Evolutionary conservation across 305 asterid species (phyloP), one percentile per base, ranked within the genome.

Genomic region (Plantago coronopus): DNA sequence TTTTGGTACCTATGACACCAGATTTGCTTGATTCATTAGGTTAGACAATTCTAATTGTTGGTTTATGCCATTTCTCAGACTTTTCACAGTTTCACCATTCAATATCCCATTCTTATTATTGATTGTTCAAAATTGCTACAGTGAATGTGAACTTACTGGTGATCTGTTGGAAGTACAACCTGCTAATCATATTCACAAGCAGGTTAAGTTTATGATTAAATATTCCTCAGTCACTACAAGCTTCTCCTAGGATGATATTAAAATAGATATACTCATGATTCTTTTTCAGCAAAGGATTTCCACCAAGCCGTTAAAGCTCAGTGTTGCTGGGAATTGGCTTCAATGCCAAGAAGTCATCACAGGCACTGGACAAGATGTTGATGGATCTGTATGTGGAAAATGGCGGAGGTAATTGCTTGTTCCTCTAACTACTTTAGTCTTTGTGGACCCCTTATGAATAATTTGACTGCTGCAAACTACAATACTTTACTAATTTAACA

Each of bases 261-360:
- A 75, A 38, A 37, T 17, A 64, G 62, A 72, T n/a, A 25, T 49
- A 45, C 54, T 57, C 68, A 62, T 46, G 61, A 17, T 67, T 54
- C 57, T 71, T 31, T 51, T 69, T 67, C 69, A 82, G 95, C 83
- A 72, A 53, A 40, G 20, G 65, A 68, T 72, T 64, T 46, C 78
- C 60, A 66, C 58, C 65, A 67, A 75, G 64, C 65, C 72, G 49
- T 55, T 57, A 19, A 74, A 61, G 73, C 65, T 63, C 67, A 76
- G 77, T 71, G 72, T 87, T 66, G 78, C 83, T 71, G 95, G 97
- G 51, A 84, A 89, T 73, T 91, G 98, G 98, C 69, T 91, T 67
- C 97, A 91, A 64, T 91, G 97, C 61, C 87, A 72, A 61, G 88
- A 71, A 81, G 71, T 72, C 58, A 68, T 84, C 17, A 78, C 70